Base-by-base conservation (phyloP, 306 rosid species). In the Oxytropis ochrocephala region DNA sequence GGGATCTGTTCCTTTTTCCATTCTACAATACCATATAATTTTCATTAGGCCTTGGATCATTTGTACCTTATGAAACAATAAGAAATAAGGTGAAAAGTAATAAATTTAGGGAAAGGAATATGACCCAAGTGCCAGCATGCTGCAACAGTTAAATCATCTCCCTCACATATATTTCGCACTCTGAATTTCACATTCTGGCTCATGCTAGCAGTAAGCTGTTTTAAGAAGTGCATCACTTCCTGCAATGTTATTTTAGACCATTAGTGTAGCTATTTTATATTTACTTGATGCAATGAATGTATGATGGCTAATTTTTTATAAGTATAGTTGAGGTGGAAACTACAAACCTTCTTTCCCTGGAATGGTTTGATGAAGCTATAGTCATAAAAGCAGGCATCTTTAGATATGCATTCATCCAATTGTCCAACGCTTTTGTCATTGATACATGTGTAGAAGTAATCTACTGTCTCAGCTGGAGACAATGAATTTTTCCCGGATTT, bases 101-200 rank as follows among this genome's bases (percentile, higher is more conserved):
- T 46, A 29, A 52, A 27, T 50, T 11, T 47, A 10, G 60, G 60
- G 69, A 56, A 44, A 64, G 32, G 73, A 67, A n/a, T 30, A 75
- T 65, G 65, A 90, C 96, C 96, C 66, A 90, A 44, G 64, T 86
- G 96, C 96, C 98, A 93, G 39, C 38, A 83, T 4, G 85, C 96
- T 27, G 82, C 85, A 32, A 85, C 98, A 29, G 70, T 73, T 1
- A 66, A 78, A 41, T 75, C 84, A 38, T 84, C 80, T 51, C 87
- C 92, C 83, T 85, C 79, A 12, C 80, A 90, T 50, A 88, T 75
- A 49, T 70, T 51, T 44, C 52, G 57, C 3, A 90, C 49, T 29
- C 38, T 75, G 79, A 93, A 88, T 82, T 77, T 86, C 16, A 93
- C 89, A 78, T 88, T 85, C 41, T 81, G 64, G 3, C 93, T 96